Base-by-base conservation (phyloP, 2,329 filamentous ascomycete species). In the Rhexocercosporidium sp. region DNA sequence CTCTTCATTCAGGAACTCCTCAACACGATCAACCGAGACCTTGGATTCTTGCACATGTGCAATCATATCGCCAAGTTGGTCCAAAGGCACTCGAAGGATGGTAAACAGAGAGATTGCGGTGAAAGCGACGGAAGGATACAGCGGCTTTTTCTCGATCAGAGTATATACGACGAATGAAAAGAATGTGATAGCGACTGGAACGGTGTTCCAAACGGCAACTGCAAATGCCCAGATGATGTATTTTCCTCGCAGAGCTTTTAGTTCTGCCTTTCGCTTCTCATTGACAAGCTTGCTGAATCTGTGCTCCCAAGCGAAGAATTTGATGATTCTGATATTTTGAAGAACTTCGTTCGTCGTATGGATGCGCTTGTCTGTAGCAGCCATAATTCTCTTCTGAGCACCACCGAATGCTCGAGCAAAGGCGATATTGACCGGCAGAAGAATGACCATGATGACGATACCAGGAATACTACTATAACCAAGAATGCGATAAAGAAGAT, bases 241-340 rank as follows among this genome's bases (percentile, higher is more conserved):
- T 68, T 95, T 88, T 46, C 87, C 87, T 66, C 94, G 90, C 64
- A 99, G 80, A 37, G 93, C 88, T 73, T 86, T 89, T 61, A 99
- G 84, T 78, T 99, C 96, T 3, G 83, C 83, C 51, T 85, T 84
- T 69, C 96, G 89, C 81, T 97, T 97, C 78, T 97, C 95, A 68
- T 96, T 92, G 39, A 99, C 93, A 64, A 93, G 89, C 25, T 88
- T 87, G 66, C 92, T 88, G 77, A 97, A 99, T 2, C 95, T 91
- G 74, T 94, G 89, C 79, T 99, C 96, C 96, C 96, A 99, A 0
- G 96, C 95, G 78, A 99, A 99, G 79, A 96, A 99, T 78, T 99
- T 99, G 86, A 99, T 98, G 78, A 99, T 97, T 61, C 96, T 90
- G 72, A 99, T 98, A 75, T 98, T 99, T 77, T 97, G 94, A 31